phyloP scores from a whole-genome alignment of 805 yeast genomes.

The Monosporozyma unispora region DNA sequence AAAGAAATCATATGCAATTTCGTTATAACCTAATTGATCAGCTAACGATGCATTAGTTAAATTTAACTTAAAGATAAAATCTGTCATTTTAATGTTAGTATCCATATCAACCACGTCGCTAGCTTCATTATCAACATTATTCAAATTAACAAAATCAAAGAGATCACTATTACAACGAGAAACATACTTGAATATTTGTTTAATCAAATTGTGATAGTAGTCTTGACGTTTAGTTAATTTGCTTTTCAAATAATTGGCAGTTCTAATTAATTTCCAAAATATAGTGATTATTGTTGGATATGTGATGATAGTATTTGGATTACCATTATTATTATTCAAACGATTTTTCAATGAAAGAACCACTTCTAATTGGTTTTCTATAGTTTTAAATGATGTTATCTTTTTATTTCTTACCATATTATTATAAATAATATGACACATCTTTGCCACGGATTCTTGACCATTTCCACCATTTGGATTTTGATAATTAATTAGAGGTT shows the following conservation, averaged over 20 bases:
- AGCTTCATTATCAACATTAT: neutral
- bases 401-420: neutral
- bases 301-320: conserved; percentile 49
- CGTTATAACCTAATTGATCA: conserved; percentile 63
- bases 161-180: conserved; percentile 65
- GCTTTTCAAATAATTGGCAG: conserved; percentile 28
- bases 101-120: neutral
- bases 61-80: conserved; percentile 36
- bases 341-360: conserved; percentile 27
- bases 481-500: conserved; percentile 13
- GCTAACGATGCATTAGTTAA: conserved; percentile 66
- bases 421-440: conserved; percentile 54
- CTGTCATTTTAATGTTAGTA: conserved; percentile 16
- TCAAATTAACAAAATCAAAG: conserved; percentile 23
- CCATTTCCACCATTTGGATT: conserved; percentile 8
- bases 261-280: conserved; percentile 51
- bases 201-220: conserved; percentile 23
- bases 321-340: conserved; percentile 30
- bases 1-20: conserved; percentile 77
- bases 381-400: conserved; percentile 6
- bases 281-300: conserved; percentile 68
- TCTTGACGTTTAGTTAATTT: conserved; percentile 11
- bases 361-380: conserved; percentile 30
- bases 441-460: conserved; percentile 59
- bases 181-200: conserved; percentile 61